phyloP scores from a whole-genome alignment of 441 rosid genomes.

The Gossypium davidsonii region DNA sequence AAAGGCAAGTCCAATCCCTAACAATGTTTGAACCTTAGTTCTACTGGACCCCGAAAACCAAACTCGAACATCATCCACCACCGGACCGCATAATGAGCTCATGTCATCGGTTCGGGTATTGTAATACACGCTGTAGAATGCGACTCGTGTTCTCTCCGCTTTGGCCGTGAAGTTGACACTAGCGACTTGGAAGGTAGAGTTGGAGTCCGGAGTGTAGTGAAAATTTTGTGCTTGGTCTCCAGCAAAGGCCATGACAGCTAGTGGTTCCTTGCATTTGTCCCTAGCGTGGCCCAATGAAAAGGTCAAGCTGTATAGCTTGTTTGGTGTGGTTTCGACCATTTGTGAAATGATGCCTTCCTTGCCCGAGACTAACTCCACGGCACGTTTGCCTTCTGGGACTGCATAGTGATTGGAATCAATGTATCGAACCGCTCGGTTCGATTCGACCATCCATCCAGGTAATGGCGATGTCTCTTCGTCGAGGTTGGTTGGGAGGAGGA shows the following conservation, averaged over 20 bases:
- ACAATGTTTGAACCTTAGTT: conserved; percentile 15
- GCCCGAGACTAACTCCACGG: conserved; percentile 76
- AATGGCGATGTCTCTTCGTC: conserved; percentile 76
- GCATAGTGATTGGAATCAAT: conserved; percentile 77
- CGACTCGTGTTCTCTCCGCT: conserved; percentile 77
- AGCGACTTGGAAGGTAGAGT: conserved; percentile 54
- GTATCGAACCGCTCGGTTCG: conserved; percentile 81
- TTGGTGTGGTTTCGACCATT: conserved; percentile 66
- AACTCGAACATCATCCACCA: conserved; percentile 72
- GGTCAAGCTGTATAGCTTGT: conserved; percentile 45
- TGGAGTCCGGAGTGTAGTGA: conserved; percentile 67
- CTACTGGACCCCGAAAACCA: conserved; percentile 49
- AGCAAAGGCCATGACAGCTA: conserved; percentile 83
- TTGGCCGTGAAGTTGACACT: conserved; percentile 73
- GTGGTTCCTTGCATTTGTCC: conserved; percentile 82
- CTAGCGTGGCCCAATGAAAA: conserved; percentile 73
- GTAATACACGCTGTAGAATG: conserved; percentile 83
- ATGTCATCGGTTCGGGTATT: conserved; percentile 81
- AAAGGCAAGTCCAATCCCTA: conserved; percentile 30
- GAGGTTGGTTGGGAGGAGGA: conserved; percentile 77
- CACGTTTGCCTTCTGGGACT: conserved; percentile 77
- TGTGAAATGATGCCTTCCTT: conserved; percentile 94
- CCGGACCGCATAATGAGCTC: conserved; percentile 95
- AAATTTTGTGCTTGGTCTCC: conserved; percentile 81
- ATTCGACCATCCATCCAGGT: conserved; percentile 91